Percentiles rank a stretch among this genome's conserved stretches.
Evolutionary conservation across 2,329 filamentous ascomycete genomes (phyloP).

Genomic region (Colletotrichum sidae): DNA sequence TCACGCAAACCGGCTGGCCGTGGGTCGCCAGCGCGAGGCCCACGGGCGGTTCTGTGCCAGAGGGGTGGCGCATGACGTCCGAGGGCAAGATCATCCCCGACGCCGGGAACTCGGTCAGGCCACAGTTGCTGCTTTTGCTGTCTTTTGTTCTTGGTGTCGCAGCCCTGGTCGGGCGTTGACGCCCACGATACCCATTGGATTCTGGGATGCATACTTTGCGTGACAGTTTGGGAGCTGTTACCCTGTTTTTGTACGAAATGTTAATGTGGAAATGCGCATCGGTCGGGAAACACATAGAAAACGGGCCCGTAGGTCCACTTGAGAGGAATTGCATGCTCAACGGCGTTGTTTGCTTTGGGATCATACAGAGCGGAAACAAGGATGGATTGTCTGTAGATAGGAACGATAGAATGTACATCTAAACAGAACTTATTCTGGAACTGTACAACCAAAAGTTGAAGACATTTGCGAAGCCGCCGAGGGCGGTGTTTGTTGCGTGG

Average conservation of each 20-base stretch:
- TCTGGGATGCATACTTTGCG: too few species aligned
- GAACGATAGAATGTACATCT: neutral
- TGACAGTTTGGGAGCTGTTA: too few species aligned
- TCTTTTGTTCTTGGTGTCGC: slow-evolving; percentile 42
- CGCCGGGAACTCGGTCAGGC: slow-evolving; percentile 61
- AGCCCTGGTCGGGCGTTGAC: slow-evolving; percentile 31
- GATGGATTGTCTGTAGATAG: neutral
- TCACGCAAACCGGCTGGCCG: slow-evolving; percentile 73
- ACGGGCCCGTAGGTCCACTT: slow-evolving; percentile 5
- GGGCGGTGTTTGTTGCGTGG: neutral
- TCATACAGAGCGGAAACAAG: too few species aligned
- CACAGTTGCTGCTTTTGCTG: slow-evolving; percentile 42
- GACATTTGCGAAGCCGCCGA: too few species aligned
- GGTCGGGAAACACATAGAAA: slow-evolving; percentile 13
- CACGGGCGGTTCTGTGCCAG: slow-evolving; percentile 72
- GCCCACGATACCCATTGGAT: neutral
- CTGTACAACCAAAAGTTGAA: too few species aligned
- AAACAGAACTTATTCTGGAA: too few species aligned
- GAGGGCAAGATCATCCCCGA: slow-evolving; percentile 83
- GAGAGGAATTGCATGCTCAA: slow-evolving; percentile 14
- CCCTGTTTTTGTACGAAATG: neutral
- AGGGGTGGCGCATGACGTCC: slow-evolving; percentile 83
- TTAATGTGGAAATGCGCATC: slow-evolving; percentile 9
- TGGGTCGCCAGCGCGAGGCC: slow-evolving; percentile 71
- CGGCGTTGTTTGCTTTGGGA: slow-evolving; percentile 29